Percentiles rank a stretch among this genome's conserved stretches.
Conservation (phyloP, 2,329 filamentous ascomycete genomes). For the Myriosclerotinia duriaeana region DNA sequence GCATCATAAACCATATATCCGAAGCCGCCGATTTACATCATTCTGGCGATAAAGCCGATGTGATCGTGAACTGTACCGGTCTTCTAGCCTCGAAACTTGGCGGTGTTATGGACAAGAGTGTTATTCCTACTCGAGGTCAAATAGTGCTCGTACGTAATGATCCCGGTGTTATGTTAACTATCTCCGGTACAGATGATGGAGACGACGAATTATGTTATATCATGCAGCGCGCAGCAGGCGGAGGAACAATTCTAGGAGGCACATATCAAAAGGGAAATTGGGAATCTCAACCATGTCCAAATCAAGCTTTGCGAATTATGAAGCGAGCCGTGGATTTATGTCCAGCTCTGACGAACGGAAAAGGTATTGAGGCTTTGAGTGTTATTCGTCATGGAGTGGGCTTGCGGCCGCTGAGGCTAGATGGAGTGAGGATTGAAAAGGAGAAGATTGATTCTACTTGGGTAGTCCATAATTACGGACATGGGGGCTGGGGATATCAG, state of each 20-base stretch:
- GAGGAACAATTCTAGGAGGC: constrained; percentile 67
- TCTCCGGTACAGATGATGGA: constrained; percentile 64
- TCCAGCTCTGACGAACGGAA: constrained; percentile 54
- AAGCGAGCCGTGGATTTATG: constrained; percentile 59
- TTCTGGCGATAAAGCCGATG: constrained; percentile 56
- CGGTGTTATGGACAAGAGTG: constrained; percentile 72
- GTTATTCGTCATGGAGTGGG: constrained; percentile 68
- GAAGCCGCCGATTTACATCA: constrained; percentile 66
- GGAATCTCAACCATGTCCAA: constrained; percentile 62
- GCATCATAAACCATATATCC: constrained; percentile 64
- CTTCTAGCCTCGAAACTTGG: constrained; percentile 73
- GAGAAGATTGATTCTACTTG: constrained; percentile 56
- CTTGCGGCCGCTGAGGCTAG: constrained; percentile 60
- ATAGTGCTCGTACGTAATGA: constrained; percentile 67
- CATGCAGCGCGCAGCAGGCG: constrained; percentile 66
- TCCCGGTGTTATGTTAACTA: constrained; percentile 57
- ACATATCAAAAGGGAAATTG: constrained; percentile 64
- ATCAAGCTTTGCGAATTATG: constrained; percentile 66
- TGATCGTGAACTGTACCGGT: constrained; percentile 85
- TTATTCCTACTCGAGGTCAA: constrained; percentile 80
- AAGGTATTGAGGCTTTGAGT: constrained; percentile 61
- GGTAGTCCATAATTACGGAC: constrained; percentile 63
- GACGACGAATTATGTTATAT: constrained; percentile 64
- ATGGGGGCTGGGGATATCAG: constrained; percentile 63
- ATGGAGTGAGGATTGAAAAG: constrained; percentile 61